Percentiles rank a stretch among this genome's conserved stretches.
phyloP scores from a whole-genome alignment of 257 asterid genomes.

The Parsonsia alboflavescens region DNA sequence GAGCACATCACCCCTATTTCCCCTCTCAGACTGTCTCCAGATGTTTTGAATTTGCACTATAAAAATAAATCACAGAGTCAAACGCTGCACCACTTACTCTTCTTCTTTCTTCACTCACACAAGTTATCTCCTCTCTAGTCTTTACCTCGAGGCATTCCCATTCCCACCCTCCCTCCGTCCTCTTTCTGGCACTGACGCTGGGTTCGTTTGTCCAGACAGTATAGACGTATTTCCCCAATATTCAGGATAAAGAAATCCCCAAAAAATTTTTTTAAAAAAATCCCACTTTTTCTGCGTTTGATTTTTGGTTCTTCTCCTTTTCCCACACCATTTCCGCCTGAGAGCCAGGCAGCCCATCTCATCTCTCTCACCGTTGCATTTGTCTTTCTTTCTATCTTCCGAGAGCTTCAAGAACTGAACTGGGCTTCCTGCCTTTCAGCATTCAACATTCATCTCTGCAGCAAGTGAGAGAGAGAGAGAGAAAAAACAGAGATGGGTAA shows the following conservation, averaged over 20 bases:
- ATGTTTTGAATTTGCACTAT: not conserved
- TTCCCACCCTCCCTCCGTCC: conserved; percentile 8
- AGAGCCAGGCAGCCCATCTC: not conserved
- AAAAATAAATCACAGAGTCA: not conserved
- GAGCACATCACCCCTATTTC: not conserved
- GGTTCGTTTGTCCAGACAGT: not conserved
- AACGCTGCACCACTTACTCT: not conserved
- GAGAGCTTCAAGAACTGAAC: not conserved
- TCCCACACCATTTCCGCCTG: not conserved
- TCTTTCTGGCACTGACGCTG: not conserved
- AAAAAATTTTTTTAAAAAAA: not conserved
- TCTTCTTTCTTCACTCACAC: not conserved
- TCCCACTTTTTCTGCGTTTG: not conserved
- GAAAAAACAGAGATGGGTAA: too few relatives aligned
- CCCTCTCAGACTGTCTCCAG: too few relatives aligned
- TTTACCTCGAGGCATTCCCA: not conserved
- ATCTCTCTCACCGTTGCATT: not conserved
- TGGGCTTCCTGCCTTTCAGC: not conserved
- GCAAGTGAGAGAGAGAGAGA: not conserved
- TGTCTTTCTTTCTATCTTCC: not conserved
- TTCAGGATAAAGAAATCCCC: not conserved
- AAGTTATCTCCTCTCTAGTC: not conserved
- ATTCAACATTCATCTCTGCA: not conserved
- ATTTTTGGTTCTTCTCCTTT: not conserved
- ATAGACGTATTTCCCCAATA: not conserved